Percentiles rank a stretch among this genome's conserved stretches.
Conservation (phyloP, 441 rosid species). For the Dalechampia spathulata region DNA sequence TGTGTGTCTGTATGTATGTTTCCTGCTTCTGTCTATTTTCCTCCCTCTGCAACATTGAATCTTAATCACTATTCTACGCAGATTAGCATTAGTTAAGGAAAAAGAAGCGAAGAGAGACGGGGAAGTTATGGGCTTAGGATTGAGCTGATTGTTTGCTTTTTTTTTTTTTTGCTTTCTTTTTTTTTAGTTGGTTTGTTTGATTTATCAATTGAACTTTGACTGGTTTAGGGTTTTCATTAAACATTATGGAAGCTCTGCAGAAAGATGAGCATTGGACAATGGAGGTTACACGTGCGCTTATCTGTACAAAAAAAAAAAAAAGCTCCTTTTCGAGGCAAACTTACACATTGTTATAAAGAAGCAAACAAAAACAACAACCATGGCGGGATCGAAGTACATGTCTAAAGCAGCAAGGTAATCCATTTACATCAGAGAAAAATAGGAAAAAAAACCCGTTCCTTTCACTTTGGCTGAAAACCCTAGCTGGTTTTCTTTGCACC, state of each 20-base stretch:
- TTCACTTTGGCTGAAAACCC: slow-evolving; percentile 7
- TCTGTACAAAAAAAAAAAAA: too few species aligned
- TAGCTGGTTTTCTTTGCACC: not conserved
- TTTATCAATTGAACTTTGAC: not conserved
- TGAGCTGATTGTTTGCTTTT: too few species aligned
- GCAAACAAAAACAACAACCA: slow-evolving; percentile 2
- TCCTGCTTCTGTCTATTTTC: too few species aligned
- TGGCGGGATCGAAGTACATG: slow-evolving; percentile 10
- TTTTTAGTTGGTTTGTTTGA: slow-evolving; percentile 18
- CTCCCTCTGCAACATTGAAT: too few species aligned
- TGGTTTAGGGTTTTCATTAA: slow-evolving; percentile 22
- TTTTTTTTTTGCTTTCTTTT: too few species aligned
- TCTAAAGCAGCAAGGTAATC: slow-evolving; percentile 16
- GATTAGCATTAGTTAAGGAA: too few species aligned
- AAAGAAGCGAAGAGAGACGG: too few species aligned
- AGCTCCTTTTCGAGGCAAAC: slow-evolving; percentile 42
- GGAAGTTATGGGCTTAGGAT: slow-evolving; percentile 32
- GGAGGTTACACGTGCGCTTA: slow-evolving; percentile 49
- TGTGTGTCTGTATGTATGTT: too few species aligned
- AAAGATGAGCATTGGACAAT: slow-evolving; percentile 27
- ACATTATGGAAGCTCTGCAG: slow-evolving; percentile 20
- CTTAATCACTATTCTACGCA: too few species aligned
- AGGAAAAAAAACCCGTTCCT: not conserved
- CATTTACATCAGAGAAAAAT: not conserved
- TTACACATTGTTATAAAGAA: slow-evolving; percentile 9